Evolutionary conservation across 805 yeast species (phyloP), one percentile per base, ranked within the genome.

Genomic region (Candida oleophila): DNA sequence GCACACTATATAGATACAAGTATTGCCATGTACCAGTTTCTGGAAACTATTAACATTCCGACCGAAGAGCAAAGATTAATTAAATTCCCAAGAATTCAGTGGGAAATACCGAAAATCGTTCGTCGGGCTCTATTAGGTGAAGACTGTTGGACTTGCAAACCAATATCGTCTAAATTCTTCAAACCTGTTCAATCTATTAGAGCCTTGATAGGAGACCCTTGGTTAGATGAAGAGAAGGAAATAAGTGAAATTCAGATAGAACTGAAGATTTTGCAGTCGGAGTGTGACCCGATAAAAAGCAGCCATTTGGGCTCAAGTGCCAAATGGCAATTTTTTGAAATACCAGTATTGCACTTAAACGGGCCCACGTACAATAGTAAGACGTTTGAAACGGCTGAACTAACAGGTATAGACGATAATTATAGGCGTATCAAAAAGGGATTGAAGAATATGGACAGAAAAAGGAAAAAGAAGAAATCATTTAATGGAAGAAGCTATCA

Each of bases 141-240:
- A 40, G 76, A 73, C 46, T 80, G 74, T 25, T 83, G 89, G 88
- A 73, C 84, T 0, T 62, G 73, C 4, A 67, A 65, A 41, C 68
- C 68, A 9, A 57, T 82, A 1, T 60, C 63, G 18, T 58, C 66
- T 1, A 52, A 52, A 3, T 68, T 59, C 45, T 83, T 84, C 64
- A 68, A 72, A 46, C 63, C 65, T n/a, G 88, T 83, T 4, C 58
- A 64, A 33, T 69, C 78, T 3, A 49, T 81, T 2, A 56, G 64
- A n/a, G 74, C 74, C 11, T 64, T 81, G 43, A 65, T 73, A 2
- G 85, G 85, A 2, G 79, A 81, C 45, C 57, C 60, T 2, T 53
- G 57, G 49, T 46, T 66, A 1, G 60, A 67, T 28, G 74, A 76
- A 40, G 61, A 61, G 9, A 47, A 55, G 21, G 57, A 57, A 32